Conservation (phyloP, 176 grass and related monocot genomes). For the Raddia distichophylla region DNA sequence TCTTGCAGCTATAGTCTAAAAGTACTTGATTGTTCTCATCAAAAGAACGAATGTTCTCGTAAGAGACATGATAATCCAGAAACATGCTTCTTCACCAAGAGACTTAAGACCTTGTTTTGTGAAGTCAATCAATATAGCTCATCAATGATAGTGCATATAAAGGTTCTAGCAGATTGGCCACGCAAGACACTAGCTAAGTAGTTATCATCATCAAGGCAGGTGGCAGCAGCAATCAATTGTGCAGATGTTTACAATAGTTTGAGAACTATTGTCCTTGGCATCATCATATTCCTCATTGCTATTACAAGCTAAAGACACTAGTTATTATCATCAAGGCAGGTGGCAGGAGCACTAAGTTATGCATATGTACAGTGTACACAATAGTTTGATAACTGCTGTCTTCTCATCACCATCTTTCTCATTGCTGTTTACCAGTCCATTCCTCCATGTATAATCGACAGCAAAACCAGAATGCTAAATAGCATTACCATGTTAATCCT, state of each 20-base stretch:
- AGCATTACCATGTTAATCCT: not conserved
- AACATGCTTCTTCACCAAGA: constrained; percentile 21
- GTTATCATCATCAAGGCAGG: constrained; percentile 21
- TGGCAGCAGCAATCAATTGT: not conserved
- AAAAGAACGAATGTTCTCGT: not conserved
- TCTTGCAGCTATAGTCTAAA: not conserved
- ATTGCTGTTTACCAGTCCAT: not conserved
- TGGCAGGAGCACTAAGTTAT: not conserved
- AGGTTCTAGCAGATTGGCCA: not conserved
- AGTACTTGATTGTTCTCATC: not conserved
- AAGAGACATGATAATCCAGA: not conserved
- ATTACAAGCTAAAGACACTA: not conserved
- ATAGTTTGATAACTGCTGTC: not conserved
- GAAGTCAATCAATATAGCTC: not conserved
- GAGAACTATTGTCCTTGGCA: not conserved
- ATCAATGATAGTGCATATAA: not conserved
- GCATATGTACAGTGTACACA: not conserved
- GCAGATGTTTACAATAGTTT: not conserved
- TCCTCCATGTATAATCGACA: not conserved
- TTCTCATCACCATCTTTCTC: not conserved
- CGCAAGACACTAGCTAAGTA: not conserved
- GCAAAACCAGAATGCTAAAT: constrained; percentile 3
- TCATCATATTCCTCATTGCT: not conserved
- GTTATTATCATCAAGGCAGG: constrained; percentile 10
- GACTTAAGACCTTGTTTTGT: not conserved